Percentiles rank a stretch among this genome's conserved stretches.
phyloP scores from a whole-genome alignment of 2,329 filamentous ascomycete species.

The Escovopsis weberi region DNA sequence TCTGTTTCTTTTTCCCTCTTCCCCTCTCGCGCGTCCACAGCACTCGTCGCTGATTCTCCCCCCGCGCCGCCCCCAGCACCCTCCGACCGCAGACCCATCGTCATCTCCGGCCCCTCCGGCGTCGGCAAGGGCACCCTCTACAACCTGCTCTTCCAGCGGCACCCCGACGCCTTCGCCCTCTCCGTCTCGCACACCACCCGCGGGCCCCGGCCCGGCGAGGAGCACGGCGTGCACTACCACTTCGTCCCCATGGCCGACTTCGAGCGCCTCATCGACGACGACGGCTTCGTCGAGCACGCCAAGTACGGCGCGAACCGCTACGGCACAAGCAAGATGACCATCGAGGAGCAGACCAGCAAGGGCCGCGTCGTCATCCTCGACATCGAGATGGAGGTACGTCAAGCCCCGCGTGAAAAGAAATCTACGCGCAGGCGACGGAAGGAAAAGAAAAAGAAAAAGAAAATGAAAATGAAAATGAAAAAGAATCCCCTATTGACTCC shows the following conservation, averaged over 20 bases:
- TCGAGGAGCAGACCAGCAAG: conserved; percentile 57
- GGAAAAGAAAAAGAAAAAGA: not conserved
- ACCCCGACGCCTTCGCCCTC: conserved; percentile 37
- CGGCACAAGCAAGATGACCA: conserved; percentile 68
- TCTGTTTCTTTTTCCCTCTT: too few species aligned
- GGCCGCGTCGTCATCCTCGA: conserved; percentile 71
- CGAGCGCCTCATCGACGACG: conserved; percentile 47
- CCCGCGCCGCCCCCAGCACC: conserved; percentile 13
- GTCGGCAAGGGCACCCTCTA: conserved; percentile 71
- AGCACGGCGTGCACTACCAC: conserved; percentile 68
- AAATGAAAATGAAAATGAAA: conserved; percentile 2
- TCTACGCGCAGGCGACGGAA: not conserved
- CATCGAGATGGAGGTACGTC: conserved; percentile 81
- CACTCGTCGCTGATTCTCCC: not conserved
- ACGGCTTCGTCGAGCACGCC: conserved; percentile 75
- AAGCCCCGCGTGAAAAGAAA: too few species aligned
- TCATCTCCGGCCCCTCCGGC: conserved; percentile 66
- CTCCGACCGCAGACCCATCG: conserved; percentile 45
- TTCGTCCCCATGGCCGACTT: conserved; percentile 57
- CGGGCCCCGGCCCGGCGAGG: conserved; percentile 57
- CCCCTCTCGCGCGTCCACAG: too few species aligned
- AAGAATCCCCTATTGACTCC: too few species aligned
- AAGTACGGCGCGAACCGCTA: conserved; percentile 77
- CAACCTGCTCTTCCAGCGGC: conserved; percentile 48
- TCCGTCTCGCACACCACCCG: conserved; percentile 70